These are phyloP conservation scores for Patellifolia procumbens DNA, from an alignment of 179 eudicot species.

Conservation along the genomic window DNA sequence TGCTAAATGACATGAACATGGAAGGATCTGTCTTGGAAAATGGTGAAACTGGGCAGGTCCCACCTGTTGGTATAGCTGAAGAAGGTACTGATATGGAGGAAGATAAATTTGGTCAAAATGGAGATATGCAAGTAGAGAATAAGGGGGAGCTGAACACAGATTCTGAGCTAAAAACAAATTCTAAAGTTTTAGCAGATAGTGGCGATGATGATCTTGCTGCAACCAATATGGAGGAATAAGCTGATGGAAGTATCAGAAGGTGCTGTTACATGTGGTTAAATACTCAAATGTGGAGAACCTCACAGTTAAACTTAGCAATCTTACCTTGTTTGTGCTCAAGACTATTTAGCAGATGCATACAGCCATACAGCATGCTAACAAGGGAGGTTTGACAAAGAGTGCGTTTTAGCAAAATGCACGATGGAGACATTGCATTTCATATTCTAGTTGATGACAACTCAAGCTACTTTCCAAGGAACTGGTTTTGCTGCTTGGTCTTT, in stretches of 20 bases:
- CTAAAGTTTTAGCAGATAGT: conserved; percentile 28
- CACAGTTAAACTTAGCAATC: background rate
- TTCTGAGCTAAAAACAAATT: conserved; percentile 23
- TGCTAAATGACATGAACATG: conserved; percentile 34
- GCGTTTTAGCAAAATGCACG: background rate
- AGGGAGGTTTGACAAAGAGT: background rate
- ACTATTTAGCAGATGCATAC: background rate
- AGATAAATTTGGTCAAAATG: conserved; percentile 27
- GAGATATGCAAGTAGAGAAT: conserved; percentile 30
- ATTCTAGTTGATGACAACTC: background rate
- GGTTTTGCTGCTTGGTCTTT: too few species aligned
- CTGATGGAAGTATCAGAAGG: conserved; percentile 7
- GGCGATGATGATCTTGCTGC: conserved; percentile 17
- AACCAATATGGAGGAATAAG: conserved; percentile 34
- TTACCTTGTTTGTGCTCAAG: background rate
- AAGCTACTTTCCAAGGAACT: background rate
- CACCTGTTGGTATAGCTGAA: conserved; percentile 26
- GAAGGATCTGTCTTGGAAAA: conserved; percentile 26
- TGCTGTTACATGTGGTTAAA: background rate
- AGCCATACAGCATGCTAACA: background rate
- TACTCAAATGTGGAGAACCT: background rate
- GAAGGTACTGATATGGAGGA: conserved; percentile 27
- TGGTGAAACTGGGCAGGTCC: conserved; percentile 35
- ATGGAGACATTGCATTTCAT: background rate
- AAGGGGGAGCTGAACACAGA: conserved; percentile 22